A percentile compares a stretch with the other conserved stretches of the same genome.
Conservation (phyloP, 768 basidiomycete species). For the Pisolithus microcarpus region DNA sequence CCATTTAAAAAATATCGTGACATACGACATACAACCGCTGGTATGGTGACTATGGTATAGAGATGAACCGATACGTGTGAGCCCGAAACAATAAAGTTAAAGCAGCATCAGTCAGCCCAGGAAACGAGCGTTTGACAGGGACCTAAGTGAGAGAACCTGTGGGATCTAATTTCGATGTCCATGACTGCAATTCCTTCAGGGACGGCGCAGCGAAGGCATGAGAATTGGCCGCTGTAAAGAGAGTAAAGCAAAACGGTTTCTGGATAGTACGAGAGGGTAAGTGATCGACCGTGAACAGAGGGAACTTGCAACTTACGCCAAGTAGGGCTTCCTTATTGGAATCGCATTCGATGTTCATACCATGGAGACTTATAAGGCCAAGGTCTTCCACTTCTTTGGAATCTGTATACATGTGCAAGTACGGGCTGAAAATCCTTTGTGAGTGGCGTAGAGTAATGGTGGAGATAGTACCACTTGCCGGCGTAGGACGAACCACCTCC, state of each 20-base stretch:
- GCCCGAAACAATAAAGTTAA: conserved; percentile 12
- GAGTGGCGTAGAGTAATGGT: background rate
- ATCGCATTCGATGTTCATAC: conserved; percentile 81
- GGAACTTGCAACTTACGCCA: conserved; percentile 48
- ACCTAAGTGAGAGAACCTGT: conserved; percentile 51
- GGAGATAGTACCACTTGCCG: conserved; percentile 41
- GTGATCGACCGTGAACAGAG: background rate
- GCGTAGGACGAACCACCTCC: conserved; percentile 79
- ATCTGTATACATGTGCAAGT: conserved; percentile 80
- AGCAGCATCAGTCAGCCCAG: background rate
- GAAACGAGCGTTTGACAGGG: background rate
- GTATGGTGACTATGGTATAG: conserved; percentile 23
- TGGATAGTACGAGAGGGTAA: conserved; percentile 23
- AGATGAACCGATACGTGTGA: conserved; percentile 14
- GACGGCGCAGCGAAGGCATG: conserved; percentile 81
- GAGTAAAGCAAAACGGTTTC: conserved; percentile 83
- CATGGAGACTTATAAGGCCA: conserved; percentile 73
- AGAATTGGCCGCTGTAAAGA: conserved; percentile 89
- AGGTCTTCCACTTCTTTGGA: conserved; percentile 81
- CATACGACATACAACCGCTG: conserved; percentile 8
- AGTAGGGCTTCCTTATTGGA: conserved; percentile 82
- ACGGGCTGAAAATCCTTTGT: conserved; percentile 53
- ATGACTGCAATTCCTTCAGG: conserved; percentile 75
- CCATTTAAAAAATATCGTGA: background rate
- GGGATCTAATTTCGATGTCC: conserved; percentile 81